Conservation (phyloP, 495 filamentous ascomycete genomes). For the Sabuloglossum arenarium region DNA sequence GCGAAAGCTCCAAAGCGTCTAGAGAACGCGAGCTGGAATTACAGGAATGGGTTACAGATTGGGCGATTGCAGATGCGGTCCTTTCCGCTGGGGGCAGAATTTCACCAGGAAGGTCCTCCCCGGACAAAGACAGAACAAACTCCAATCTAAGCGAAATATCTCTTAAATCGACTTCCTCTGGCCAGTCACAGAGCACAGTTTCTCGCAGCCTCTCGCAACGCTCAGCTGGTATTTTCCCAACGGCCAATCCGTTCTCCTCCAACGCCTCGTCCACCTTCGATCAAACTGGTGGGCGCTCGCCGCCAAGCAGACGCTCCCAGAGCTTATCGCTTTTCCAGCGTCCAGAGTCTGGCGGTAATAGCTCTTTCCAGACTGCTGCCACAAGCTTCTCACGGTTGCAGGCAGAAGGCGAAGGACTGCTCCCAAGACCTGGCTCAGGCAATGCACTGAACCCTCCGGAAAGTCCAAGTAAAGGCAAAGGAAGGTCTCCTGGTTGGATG, state of each 20-base stretch:
- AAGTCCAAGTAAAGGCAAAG: neutral
- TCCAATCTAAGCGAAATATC: constrained; percentile 35
- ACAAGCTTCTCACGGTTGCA: constrained; percentile 1
- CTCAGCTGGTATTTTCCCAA: constrained; percentile 9
- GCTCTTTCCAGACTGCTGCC: neutral
- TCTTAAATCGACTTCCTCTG: constrained; percentile 15
- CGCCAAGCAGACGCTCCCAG: neutral
- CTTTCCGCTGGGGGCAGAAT: constrained; percentile 10
- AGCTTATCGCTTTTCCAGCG: neutral
- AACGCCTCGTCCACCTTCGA: neutral
- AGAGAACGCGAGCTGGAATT: constrained; percentile 20
- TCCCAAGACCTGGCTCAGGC: neutral
- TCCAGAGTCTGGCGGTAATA: neutral
- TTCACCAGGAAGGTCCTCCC: constrained; percentile 18
- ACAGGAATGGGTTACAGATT: constrained; percentile 37
- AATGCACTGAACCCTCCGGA: neutral
- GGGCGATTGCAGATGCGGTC: constrained; percentile 31
- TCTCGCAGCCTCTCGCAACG: constrained; percentile 18
- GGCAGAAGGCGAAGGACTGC: constrained; percentile 4
- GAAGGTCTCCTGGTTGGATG: constrained; percentile 1
- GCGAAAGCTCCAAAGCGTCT: constrained; percentile 2
- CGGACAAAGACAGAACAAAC: constrained; percentile 31
- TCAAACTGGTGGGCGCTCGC: neutral
- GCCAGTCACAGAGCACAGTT: constrained; percentile 12
- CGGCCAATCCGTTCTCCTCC: neutral